phyloP scores from a whole-genome alignment of 371 early-diverging fungal species.

The Rhizopus arrhizus region DNA sequence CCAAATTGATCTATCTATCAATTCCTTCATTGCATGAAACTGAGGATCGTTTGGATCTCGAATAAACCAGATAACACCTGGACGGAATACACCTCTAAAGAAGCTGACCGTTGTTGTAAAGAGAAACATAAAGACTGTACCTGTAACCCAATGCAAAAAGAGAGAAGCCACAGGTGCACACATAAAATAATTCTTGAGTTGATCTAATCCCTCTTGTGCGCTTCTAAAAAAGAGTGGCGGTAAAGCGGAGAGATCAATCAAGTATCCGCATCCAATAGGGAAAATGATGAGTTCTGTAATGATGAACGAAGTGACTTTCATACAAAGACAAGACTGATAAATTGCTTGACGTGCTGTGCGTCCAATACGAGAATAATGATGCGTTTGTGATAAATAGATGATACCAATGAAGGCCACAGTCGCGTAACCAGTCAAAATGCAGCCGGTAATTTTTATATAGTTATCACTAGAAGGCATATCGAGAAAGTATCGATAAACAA shows the following conservation, averaged over 20 bases:
- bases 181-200: slow-evolving; percentile 71
- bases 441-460: slow-evolving; percentile 11
- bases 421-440: slow-evolving; percentile 42
- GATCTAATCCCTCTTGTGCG: slow-evolving; percentile 35
- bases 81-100: slow-evolving; percentile 79
- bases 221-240: slow-evolving; percentile 79
- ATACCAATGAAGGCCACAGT: slow-evolving; percentile 30
- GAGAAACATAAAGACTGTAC: slow-evolving; percentile 90
- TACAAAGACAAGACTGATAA: slow-evolving; percentile 58
- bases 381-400: slow-evolving; percentile 32
- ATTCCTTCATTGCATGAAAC: slow-evolving; percentile 90
- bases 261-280: slow-evolving; percentile 22
- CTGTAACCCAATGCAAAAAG: slow-evolving; percentile 88
- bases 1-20: slow-evolving; percentile 73
- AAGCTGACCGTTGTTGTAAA: slow-evolving; percentile 81
- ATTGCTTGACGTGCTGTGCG: slow-evolving; percentile 47
- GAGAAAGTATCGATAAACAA: background rate
- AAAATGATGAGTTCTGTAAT: slow-evolving; percentile 69
- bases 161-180: slow-evolving; percentile 57
- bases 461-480: slow-evolving; percentile 37
- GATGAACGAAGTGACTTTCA: slow-evolving; percentile 78
- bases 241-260: slow-evolving; percentile 77
- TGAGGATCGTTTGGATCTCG: slow-evolving; percentile 93
- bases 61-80: slow-evolving; percentile 95
- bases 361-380: slow-evolving; percentile 28